These are phyloP conservation scores for Russula compacta DNA, from an alignment of 768 basidiomycete species.

Conservation along the genomic window DNA sequence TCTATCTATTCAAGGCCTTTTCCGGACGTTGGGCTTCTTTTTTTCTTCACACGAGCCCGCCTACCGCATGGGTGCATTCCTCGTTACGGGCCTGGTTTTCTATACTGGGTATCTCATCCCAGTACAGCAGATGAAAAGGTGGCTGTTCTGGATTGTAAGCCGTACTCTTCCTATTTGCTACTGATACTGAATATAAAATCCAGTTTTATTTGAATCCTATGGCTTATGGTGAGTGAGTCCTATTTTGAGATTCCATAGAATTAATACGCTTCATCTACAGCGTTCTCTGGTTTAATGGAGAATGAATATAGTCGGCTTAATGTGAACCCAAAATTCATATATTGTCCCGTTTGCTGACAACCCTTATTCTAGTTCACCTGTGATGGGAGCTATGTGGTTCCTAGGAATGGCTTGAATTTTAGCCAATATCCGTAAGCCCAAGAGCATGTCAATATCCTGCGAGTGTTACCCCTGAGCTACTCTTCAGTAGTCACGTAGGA, in stretches of 20 bases:
- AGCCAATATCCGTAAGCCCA: constrained; percentile 52
- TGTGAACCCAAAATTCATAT: constrained; percentile 29
- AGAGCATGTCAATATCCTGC: constrained; percentile 12
- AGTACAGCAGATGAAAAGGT: constrained; percentile 61
- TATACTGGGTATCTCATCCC: constrained; percentile 69
- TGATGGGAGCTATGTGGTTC: constrained; percentile 55
- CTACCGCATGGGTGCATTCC: constrained; percentile 50
- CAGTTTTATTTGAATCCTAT: constrained; percentile 77
- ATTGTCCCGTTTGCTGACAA: constrained; percentile 6
- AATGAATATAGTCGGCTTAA: constrained; percentile 74
- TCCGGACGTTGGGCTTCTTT: constrained; percentile 59
- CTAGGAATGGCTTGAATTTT: constrained; percentile 49
- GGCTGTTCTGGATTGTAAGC: constrained; percentile 79
- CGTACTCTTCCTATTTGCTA: background rate
- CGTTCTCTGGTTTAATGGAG: constrained; percentile 71
- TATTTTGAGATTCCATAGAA: background rate
- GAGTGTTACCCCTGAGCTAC: background rate
- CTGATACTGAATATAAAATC: background rate
- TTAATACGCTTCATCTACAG: constrained; percentile 25
- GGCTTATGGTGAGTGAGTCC: constrained; percentile 42
- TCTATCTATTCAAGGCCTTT: constrained; percentile 76
- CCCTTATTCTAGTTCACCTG: constrained; percentile 41
- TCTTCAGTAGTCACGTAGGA: constrained; percentile 35
- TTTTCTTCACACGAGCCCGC: constrained; percentile 46
- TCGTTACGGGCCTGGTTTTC: constrained; percentile 67